These are phyloP conservation scores for Larix sibirica DNA, from an alignment of 83 land plant genomes.

Conservation along the genomic window DNA sequence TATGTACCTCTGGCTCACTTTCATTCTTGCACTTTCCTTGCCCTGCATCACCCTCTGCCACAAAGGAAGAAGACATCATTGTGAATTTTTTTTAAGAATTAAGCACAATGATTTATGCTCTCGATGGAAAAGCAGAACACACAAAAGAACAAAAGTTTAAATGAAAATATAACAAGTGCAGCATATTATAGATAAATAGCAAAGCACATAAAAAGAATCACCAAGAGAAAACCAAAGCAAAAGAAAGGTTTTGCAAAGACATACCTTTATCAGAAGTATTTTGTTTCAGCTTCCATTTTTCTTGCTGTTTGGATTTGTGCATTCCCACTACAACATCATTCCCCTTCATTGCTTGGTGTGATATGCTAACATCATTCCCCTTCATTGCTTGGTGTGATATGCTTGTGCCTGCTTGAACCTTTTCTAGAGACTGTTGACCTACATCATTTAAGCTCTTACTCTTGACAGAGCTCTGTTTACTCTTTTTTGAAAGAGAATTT, in stretches of 20 bases:
- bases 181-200: neutral
- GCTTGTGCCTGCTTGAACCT: slow-evolving; percentile 1
- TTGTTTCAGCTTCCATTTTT: slow-evolving; percentile 40
- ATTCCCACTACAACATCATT: slow-evolving; percentile 16
- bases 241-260: neutral
- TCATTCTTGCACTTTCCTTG: slow-evolving; percentile 37
- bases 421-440: slow-evolving; percentile 27
- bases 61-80: neutral
- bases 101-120: neutral
- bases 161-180: neutral
- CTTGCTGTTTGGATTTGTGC: slow-evolving; percentile 35
- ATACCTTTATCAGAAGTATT: slow-evolving; percentile 52
- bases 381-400: slow-evolving; percentile 21
- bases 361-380: slow-evolving; percentile 17
- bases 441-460: slow-evolving; percentile 61
- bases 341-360: no score
- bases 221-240: neutral
- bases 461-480: slow-evolving; percentile 33
- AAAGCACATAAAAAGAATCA: neutral
- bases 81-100: neutral
- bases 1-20: slow-evolving; percentile 28
- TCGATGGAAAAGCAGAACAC: neutral
- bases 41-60: slow-evolving; percentile 25
- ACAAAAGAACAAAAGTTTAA: neutral
- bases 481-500: slow-evolving; percentile 29